Base-by-base conservation (phyloP, 176 grass and related monocot species). In the Miscanthus lutarioriparius region DNA sequence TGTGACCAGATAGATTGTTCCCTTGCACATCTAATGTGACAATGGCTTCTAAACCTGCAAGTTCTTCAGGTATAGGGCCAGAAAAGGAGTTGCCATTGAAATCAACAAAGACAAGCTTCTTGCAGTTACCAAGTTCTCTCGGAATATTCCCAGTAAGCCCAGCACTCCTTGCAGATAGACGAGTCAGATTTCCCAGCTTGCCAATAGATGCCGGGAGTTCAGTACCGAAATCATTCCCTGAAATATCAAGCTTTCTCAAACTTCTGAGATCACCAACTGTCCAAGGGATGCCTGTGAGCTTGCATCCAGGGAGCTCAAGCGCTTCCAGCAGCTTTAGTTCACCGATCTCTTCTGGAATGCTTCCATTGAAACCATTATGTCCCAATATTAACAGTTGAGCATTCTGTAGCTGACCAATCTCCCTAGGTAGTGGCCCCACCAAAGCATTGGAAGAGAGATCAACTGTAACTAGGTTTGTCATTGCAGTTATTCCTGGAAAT, bases 361-460 rank as follows among this genome's bases (percentile, higher is more conserved):
- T 84, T 37, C 86, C 91, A 15, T 81, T 84, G 63, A 98, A 89
- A 70, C 38, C 74, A 78, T 98, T 98, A 12, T 77, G 72, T 35
- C 93, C 93, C 78, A 94, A 80, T 77, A 88, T 89, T 73, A 98
- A 91, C 16, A 82, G 67, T 51, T 84, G 78, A n/a, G 92, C 80
- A 48, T 45, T 86, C 39, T 83, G 75, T 71, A 96, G 74, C 35
- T 90, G 88, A 47, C 86, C 89, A 37, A 99, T 92, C 23, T 86
- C 90, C 70, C 81, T 86, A 28, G 96, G 93, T 59, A 98, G 61
- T 71, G 85, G 22, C 14, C 96, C 96, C 77, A 74, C 45, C 64
- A 98, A 94, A 74, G 75, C 86, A 82, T 98, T 98, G 28, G 89
- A 92, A 7, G 93, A 97, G 36, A 97, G 87, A 82, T 97, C 95